Base-by-base conservation (phyloP, 306 rosid species). In the Gleditsia sinensis region DNA sequence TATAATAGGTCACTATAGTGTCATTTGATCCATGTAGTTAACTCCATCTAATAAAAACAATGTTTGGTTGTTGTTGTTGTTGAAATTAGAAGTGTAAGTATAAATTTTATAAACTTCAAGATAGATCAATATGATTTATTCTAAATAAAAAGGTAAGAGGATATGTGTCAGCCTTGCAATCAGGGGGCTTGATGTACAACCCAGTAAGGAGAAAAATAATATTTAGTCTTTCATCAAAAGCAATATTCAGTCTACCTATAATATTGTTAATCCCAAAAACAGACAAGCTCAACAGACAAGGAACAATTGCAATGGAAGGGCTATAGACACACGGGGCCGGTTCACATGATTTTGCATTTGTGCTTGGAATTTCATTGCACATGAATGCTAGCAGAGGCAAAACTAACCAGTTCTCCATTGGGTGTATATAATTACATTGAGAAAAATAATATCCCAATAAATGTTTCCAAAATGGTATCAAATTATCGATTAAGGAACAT, bases 231-330 rank as follows among this genome's bases (percentile, higher is more conserved):
- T n/a, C n/a, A n/a, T n/a, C n/a, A n/a, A n/a, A n/a, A n/a, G n/a
- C n/a, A n/a, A n/a, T n/a, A 55, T 55, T 30, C 27, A 9, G 16
- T 36, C 48, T 17, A 55, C 59, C 30, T 24, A 20, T 16, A 61
- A 45, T 73, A 25, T 45, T 28, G 21, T 4, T 11, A 50, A 32
- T 23, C 46, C 7, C 45, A 9, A 59, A 32, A 2, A 17, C 2
- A 57, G 20, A 51, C 25, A 53, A 32, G 37, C 48, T 67, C 27
- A 70, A 67, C 19, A 39, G 21, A 75, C 57, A 63, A 53, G 36
- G 32, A 63, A 64, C 16, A 45, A 5, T 42, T 51, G 61, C 79
- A 72, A 21, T 0, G 16, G 43, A 51, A 42, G 9, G 32, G 62
- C 69, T 16, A 60, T 34, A 21, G 24, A 23, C 9, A 60, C 27